Percentiles rank a stretch among this genome's conserved stretches.
Conservation (phyloP, 371 early-diverging fungal species). For the Mortierella polycephala region DNA sequence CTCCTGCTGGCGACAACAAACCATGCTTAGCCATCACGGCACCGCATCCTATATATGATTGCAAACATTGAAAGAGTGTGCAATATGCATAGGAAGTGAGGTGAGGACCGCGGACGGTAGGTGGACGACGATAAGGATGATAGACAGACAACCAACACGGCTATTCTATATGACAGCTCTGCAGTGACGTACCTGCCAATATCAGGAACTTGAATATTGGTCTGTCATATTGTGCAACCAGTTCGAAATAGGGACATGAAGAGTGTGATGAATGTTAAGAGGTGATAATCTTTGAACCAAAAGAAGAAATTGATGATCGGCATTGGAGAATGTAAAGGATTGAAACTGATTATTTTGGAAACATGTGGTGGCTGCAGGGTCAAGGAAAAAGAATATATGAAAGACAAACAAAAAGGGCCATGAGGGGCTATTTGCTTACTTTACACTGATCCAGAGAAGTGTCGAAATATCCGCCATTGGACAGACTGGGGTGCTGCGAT, state of each 20-base stretch:
- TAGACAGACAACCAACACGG: background rate
- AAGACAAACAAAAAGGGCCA: background rate
- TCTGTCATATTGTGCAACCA: conserved; percentile 11
- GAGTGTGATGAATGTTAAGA: too few species aligned
- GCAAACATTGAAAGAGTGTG: background rate
- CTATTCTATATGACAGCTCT: background rate
- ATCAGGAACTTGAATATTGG: conserved; percentile 52
- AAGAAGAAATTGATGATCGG: too few species aligned
- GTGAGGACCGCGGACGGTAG: background rate
- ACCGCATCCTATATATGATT: conserved; percentile 39
- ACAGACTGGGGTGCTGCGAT: background rate
- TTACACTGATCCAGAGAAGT: conserved; percentile 47
- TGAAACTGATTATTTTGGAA: too few species aligned
- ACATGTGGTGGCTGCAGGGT: too few species aligned
- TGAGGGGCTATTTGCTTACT: conserved; percentile 18
- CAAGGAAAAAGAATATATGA: background rate
- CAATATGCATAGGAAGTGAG: background rate
- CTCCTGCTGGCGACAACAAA: conserved; percentile 41
- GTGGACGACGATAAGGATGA: too few species aligned
- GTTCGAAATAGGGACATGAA: too few species aligned
- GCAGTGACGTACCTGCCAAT: conserved; percentile 29
- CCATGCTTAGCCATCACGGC: conserved; percentile 53
- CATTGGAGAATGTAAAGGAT: background rate
- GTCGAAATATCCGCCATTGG: conserved; percentile 42
- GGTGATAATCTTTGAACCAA: too few species aligned